Conservation (phyloP, 306 rosid species). For the Echinosophora koreensis region DNA sequence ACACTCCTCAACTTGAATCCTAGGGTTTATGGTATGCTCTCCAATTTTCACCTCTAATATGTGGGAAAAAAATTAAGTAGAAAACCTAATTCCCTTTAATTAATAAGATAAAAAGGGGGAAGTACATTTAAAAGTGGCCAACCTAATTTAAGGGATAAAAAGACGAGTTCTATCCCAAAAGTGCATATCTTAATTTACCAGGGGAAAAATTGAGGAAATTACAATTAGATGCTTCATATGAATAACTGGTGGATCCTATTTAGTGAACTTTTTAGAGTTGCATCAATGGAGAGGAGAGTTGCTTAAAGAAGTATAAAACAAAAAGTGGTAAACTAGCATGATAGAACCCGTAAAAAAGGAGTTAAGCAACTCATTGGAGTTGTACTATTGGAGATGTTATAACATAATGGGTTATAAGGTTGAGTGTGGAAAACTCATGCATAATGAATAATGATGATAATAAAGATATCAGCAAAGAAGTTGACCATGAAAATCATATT, state of each 20-base stretch:
- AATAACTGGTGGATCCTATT: too few relatives aligned
- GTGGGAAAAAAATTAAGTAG: too few relatives aligned
- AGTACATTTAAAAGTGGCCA: not conserved
- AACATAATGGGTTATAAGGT: not conserved
- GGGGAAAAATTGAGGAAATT: not conserved
- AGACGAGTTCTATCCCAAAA: not conserved
- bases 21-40: too few relatives aligned
- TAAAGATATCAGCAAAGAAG: not conserved
- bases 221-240: conserved; percentile 4
- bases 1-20: too few relatives aligned
- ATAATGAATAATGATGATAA: not conserved
- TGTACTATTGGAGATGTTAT: too few relatives aligned
- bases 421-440: not conserved
- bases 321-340: too few relatives aligned
- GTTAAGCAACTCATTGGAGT: too few relatives aligned
- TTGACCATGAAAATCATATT: conserved; percentile 10
- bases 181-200: not conserved
- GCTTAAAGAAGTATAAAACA: too few relatives aligned
- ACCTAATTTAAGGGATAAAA: not conserved
- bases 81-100: not conserved
- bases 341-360: too few relatives aligned
- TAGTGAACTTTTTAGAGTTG: too few relatives aligned
- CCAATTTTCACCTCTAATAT: too few relatives aligned
- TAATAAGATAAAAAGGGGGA: not conserved
- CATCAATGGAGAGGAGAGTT: too few relatives aligned